Percentiles rank a stretch among this genome's conserved stretches.
Evolutionary conservation across 306 rosid genomes (phyloP).

Genomic region (Vigna reflexopilosa): DNA sequence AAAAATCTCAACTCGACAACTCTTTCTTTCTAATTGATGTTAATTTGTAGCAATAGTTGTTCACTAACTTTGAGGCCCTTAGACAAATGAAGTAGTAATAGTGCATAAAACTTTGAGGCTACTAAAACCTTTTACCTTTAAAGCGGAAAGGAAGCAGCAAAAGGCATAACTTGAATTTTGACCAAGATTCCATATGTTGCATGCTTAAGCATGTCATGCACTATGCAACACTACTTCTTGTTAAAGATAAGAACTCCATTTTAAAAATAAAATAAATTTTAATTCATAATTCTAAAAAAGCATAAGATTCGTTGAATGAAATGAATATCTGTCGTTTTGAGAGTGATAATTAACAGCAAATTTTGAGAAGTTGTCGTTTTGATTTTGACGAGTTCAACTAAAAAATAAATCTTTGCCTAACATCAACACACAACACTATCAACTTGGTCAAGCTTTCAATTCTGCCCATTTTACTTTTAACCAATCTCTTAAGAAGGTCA

Average conservation of each 20-base stretch:
- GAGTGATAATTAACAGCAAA: constrained; percentile 28
- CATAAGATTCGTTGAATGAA: constrained; percentile 43
- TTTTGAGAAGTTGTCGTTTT: constrained; percentile 48
- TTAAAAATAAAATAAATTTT: no score
- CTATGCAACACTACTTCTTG: constrained; percentile 24
- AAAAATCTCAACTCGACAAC: background rate
- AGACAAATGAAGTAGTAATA: background rate
- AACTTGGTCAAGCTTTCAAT: constrained; percentile 43
- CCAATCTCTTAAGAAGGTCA: constrained; percentile 6
- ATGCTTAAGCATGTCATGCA: constrained; percentile 41
- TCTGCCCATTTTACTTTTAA: constrained; percentile 28
- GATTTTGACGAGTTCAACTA: constrained; percentile 55
- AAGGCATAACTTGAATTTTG: constrained; percentile 44
- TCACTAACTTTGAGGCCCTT: constrained; percentile 33
- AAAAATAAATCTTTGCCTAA: constrained; percentile 45
- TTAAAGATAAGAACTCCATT: background rate
- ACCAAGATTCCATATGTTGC: constrained; percentile 39
- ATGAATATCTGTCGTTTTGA: constrained; percentile 50
- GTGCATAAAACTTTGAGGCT: constrained; percentile 7
- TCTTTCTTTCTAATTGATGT: background rate
- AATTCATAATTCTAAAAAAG: constrained; percentile 8
- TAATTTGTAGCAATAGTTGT: background rate
- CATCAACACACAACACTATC: constrained; percentile 46
- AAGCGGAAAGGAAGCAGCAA: constrained; percentile 43
- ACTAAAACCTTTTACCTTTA: constrained; percentile 38